phyloP scores from a whole-genome alignment of 176 grass and related monocot genomes.

The Oryza longistaminata region DNA sequence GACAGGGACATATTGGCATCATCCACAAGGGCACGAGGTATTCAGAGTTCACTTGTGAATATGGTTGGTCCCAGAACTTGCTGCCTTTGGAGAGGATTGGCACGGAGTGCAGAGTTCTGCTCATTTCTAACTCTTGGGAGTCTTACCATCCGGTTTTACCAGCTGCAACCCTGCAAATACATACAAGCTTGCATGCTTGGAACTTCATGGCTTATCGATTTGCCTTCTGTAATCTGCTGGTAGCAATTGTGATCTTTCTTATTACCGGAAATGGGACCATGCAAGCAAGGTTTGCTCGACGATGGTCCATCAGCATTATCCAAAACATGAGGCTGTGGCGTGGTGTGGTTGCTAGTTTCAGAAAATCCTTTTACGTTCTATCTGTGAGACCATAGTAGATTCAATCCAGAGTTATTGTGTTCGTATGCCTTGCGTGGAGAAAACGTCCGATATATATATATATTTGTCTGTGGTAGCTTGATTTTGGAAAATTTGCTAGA shows the following conservation, averaged over 20 bases:
- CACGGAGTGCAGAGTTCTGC: slow-evolving; percentile 13
- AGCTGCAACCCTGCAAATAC: not conserved
- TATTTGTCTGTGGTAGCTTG: not conserved
- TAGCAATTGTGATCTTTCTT: not conserved
- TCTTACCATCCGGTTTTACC: not conserved
- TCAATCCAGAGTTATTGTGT: not conserved
- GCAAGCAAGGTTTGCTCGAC: not conserved
- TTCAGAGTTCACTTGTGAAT: slow-evolving; percentile 41
- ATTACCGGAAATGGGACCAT: not conserved
- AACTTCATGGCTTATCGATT: not conserved
- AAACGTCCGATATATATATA: too few relatives aligned
- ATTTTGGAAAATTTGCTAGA: not conserved
- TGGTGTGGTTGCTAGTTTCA: not conserved
- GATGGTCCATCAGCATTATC: not conserved
- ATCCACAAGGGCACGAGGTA: slow-evolving; percentile 7
- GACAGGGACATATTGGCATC: slow-evolving; percentile 35
- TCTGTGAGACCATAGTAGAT: not conserved
- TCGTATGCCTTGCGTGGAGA: too few relatives aligned
- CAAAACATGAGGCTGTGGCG: not conserved
- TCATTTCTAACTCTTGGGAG: not conserved
- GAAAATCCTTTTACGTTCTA: not conserved
- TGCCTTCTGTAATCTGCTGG: not conserved
- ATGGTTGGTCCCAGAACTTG: slow-evolving; percentile 41
- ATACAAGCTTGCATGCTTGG: not conserved
- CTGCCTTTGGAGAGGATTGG: slow-evolving; percentile 13